Conservation (phyloP, 2,329 filamentous ascomycete genomes). For the Rugonectria rugulosa region DNA sequence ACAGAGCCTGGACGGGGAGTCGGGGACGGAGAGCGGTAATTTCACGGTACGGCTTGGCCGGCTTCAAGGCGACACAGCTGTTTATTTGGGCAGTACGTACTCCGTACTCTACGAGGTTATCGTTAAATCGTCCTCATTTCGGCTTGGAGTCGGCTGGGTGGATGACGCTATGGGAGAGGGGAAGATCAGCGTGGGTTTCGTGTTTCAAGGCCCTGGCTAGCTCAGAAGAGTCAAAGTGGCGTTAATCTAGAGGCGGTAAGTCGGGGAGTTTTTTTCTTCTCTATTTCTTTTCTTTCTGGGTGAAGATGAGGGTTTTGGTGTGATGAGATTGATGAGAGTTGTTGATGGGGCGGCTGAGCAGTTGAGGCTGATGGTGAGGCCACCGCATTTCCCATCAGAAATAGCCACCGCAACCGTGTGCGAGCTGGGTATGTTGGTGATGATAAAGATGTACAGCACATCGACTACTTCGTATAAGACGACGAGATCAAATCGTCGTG, state of each 20-base stretch:
- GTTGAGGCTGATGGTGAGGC: conserved; percentile 10
- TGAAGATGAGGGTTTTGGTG: not conserved
- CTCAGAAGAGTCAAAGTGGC: conserved; percentile 20
- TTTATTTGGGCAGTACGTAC: too few relatives aligned
- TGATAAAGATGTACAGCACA: conserved; percentile 1
- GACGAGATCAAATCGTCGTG: not conserved
- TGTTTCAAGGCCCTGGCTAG: conserved; percentile 36
- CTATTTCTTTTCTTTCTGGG: not conserved
- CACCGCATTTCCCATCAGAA: conserved; percentile 3
- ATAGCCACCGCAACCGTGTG: conserved; percentile 8
- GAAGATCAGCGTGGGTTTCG: conserved; percentile 27
- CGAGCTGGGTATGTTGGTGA: not conserved
- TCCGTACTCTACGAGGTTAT: too few relatives aligned
- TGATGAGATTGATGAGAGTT: not conserved
- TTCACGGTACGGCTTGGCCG: not conserved
- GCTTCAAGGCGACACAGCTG: not conserved
- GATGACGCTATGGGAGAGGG: conserved; percentile 20
- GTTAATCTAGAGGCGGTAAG: conserved; percentile 22
- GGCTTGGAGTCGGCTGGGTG: conserved; percentile 9
- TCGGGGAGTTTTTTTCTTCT: conserved; percentile 3
- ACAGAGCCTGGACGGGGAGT: not conserved
- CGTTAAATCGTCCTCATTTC: conserved; percentile 16
- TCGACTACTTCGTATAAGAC: not conserved
- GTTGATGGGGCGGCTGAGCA: conserved; percentile 18
- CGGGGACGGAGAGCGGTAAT: not conserved